These are phyloP conservation scores for Anastatica hierochuntica DNA, from an alignment of 345 rosid species.

Conservation along the genomic window DNA sequence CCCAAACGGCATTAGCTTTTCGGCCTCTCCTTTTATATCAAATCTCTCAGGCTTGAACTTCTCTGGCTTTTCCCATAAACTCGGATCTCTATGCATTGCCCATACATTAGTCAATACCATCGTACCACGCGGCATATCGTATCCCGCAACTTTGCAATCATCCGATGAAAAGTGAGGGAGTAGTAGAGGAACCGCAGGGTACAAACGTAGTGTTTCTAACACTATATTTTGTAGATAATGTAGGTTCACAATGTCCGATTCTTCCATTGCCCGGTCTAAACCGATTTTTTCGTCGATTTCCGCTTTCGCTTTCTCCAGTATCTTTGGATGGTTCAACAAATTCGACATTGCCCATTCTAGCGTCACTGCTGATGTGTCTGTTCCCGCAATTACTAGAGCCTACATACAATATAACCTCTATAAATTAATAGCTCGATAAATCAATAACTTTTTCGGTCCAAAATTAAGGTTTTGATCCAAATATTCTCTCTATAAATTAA, in stretches of 20 bases:
- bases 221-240: constrained; percentile 34
- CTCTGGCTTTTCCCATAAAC: constrained; percentile 34
- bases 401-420: neutral
- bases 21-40: constrained; percentile 15
- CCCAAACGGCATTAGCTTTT: constrained; percentile 37
- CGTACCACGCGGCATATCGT: constrained; percentile 35
- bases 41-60: constrained; percentile 45
- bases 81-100: constrained; percentile 46
- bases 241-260: constrained; percentile 27
- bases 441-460: no score
- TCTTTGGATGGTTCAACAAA: constrained; percentile 31
- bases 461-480: no score
- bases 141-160: constrained; percentile 35
- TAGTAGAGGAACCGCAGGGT: constrained; percentile 31
- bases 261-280: constrained; percentile 22
- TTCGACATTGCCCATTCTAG: constrained; percentile 46
- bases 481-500: no score
- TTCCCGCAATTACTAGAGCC: constrained; percentile 34
- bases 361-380: constrained; percentile 33
- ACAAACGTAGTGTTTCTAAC: constrained; percentile 34
- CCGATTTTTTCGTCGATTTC: constrained; percentile 28
- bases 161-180: constrained; percentile 31
- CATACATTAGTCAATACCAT: constrained; percentile 35
- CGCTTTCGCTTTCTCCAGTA: constrained; percentile 28
- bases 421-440: no score